A percentile compares a stretch with the other conserved stretches of the same genome.
Evolutionary conservation across 1,284 basidiomycete genomes (phyloP).

Genomic region (Ceratobasidium sp.): DNA sequence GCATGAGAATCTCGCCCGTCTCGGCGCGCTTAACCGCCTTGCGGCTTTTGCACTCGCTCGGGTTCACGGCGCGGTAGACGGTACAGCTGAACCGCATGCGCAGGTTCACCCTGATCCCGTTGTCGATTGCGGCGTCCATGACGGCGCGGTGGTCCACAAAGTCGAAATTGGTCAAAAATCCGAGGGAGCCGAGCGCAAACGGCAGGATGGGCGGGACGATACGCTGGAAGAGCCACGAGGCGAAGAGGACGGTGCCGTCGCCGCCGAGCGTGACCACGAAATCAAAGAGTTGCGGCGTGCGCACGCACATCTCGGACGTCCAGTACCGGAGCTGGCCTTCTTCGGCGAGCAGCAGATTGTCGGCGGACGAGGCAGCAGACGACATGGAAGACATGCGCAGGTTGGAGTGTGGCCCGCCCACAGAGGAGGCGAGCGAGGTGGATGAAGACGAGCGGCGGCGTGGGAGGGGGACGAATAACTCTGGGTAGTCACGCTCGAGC

Average conservation of each 20-base stretch:
- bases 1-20: slow-evolving; percentile 95
- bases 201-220: slow-evolving; percentile 98
- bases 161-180: slow-evolving; percentile 98
- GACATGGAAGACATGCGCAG: slow-evolving; percentile 49
- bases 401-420: slow-evolving; percentile 51
- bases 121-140: slow-evolving; percentile 90
- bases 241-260: slow-evolving; percentile 98
- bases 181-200: slow-evolving; percentile 97
- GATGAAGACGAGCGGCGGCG: slow-evolving; percentile 70
- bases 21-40: slow-evolving; percentile 91
- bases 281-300: slow-evolving; percentile 93
- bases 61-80: slow-evolving; percentile 88
- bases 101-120: slow-evolving; percentile 95
- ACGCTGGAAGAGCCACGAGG: slow-evolving; percentile 98
- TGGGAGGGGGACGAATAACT: slow-evolving; percentile 82
- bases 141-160: slow-evolving; percentile 88
- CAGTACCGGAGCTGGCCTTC: slow-evolving; percentile 97
- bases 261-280: slow-evolving; percentile 98
- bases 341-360: slow-evolving; percentile 54
- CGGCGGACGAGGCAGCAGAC: slow-evolving; percentile 45
- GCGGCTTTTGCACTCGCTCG: slow-evolving; percentile 72
- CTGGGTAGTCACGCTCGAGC: slow-evolving; percentile 86
- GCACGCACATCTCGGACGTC: slow-evolving; percentile 96
- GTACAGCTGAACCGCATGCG: slow-evolving; percentile 99
- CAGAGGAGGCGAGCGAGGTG: slow-evolving; percentile 59